Percentiles rank a stretch among this genome's conserved stretches.
Conservation (phyloP, 1,139 yeast species). For the Yamadazyma diospyri region DNA sequence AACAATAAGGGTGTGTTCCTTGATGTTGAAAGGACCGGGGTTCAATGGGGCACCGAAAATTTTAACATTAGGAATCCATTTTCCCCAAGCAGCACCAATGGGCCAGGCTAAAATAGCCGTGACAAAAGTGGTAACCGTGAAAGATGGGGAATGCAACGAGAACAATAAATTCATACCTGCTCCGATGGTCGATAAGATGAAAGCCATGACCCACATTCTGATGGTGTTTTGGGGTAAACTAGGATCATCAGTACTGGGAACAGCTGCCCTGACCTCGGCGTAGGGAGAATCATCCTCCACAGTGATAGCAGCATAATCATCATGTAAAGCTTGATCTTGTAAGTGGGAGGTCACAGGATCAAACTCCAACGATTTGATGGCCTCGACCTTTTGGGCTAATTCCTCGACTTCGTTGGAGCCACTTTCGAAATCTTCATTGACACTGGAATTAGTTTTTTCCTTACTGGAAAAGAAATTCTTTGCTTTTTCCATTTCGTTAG, state of each 20-base stretch:
- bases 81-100: constrained; percentile 42
- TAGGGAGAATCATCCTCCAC: constrained; percentile 54
- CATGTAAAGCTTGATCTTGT: constrained; percentile 25
- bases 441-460: constrained; percentile 2
- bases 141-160: constrained; percentile 55
- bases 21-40: constrained; percentile 63
- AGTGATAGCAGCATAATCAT: constrained; percentile 41
- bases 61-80: constrained; percentile 39
- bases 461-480: constrained; percentile 4
- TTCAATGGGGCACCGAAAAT: constrained; percentile 45
- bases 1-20: constrained; percentile 64
- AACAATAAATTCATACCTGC: constrained; percentile 60
- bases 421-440: constrained; percentile 19
- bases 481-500: constrained; percentile 6
- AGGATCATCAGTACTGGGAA: constrained; percentile 58
- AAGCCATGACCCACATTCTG: constrained; percentile 57
- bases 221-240: constrained; percentile 55
- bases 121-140: constrained; percentile 51
- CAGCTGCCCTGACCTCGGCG: constrained; percentile 69
- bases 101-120: constrained; percentile 64
- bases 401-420: constrained; percentile 17
- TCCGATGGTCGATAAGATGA: constrained; percentile 56
- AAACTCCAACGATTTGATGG: constrained; percentile 32
- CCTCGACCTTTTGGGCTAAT: constrained; percentile 18
- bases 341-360: constrained; percentile 34